Percentiles rank a stretch among this genome's conserved stretches.
Evolutionary conservation across 1,284 basidiomycete genomes (phyloP).

Genomic region (Gymnopus androsaceus): DNA sequence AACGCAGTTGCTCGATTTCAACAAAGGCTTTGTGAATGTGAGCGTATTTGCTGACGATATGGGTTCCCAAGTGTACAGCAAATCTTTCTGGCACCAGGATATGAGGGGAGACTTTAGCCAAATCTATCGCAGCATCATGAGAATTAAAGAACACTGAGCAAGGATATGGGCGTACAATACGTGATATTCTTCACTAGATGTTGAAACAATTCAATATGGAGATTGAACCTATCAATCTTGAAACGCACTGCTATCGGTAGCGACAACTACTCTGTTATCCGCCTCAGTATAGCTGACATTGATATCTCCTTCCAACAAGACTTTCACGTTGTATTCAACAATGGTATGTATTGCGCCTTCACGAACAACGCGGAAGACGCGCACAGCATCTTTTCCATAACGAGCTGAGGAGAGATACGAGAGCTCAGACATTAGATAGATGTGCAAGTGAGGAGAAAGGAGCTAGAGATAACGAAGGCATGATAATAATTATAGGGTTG

Average conservation of each 20-base stretch:
- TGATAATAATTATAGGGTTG: no score
- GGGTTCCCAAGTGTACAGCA: slow-evolving; percentile 83
- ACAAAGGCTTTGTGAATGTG: slow-evolving; percentile 80
- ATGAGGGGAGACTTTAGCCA: slow-evolving; percentile 87
- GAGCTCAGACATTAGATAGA: slow-evolving; percentile 10
- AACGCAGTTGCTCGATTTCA: slow-evolving; percentile 81
- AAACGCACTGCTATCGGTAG: slow-evolving; percentile 86
- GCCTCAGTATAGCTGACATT: slow-evolving; percentile 76
- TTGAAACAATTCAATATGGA: background rate
- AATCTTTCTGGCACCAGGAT: slow-evolving; percentile 84
- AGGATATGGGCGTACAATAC: slow-evolving; percentile 66
- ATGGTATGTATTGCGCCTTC: slow-evolving; percentile 67
- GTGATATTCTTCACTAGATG: slow-evolving; percentile 87
- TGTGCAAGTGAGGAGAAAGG: background rate
- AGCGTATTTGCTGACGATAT: slow-evolving; percentile 83
- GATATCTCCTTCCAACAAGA: slow-evolving; percentile 81
- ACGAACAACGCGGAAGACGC: slow-evolving; percentile 84
- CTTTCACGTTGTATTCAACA: slow-evolving; percentile 80
- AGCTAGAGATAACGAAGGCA: background rate
- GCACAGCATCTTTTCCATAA: slow-evolving; percentile 87
- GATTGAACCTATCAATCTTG: slow-evolving; percentile 1
- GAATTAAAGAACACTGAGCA: background rate
- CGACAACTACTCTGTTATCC: slow-evolving; percentile 83
- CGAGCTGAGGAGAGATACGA: slow-evolving; percentile 47
- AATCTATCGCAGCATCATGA: slow-evolving; percentile 46